Evolutionary conservation across 306 rosid species (phyloP).

Genomic region (Gastrolobium bilobum): DNA sequence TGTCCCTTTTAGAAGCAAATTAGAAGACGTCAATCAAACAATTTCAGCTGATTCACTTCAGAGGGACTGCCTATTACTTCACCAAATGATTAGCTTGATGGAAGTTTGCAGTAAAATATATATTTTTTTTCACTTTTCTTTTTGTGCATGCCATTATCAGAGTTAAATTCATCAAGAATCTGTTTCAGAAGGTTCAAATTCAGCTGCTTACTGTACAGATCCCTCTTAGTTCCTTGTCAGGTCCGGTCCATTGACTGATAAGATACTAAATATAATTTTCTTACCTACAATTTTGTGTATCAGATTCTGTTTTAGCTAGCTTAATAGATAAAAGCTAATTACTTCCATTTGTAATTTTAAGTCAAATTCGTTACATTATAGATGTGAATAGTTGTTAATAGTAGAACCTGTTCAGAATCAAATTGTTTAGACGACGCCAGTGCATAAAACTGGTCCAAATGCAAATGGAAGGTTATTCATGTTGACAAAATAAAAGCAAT

Average conservation of each 20-base stretch:
- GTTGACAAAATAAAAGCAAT: constrained; percentile 13
- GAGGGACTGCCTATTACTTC: constrained; percentile 46
- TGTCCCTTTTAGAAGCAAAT: constrained; percentile 37
- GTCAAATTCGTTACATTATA: constrained; percentile 37
- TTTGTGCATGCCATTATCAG: constrained; percentile 43
- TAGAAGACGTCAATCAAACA: constrained; percentile 20
- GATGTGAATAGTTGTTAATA: constrained; percentile 45
- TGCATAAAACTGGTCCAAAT: constrained; percentile 32
- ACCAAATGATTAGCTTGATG: constrained; percentile 43
- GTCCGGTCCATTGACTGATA: constrained; percentile 45
- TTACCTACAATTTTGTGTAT: constrained; percentile 41
- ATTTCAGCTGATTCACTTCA: constrained; percentile 45
- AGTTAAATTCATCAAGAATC: constrained; percentile 54
- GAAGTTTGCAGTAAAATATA: constrained; percentile 43
- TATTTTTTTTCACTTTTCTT: constrained; percentile 25
- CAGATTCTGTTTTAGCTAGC: constrained; percentile 43
- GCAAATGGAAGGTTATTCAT: constrained; percentile 17
- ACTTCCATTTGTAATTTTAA: constrained; percentile 45
- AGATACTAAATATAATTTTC: constrained; percentile 46
- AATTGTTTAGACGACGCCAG: constrained; percentile 17
- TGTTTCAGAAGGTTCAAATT: constrained; percentile 51
- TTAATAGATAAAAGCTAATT: constrained; percentile 41
- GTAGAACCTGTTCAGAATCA: constrained; percentile 33
- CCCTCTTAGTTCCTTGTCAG: constrained; percentile 43
- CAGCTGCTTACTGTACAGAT: constrained; percentile 65